Evolutionary conservation across 306 rosid genomes (phyloP), one percentile per base, ranked within the genome.

Genomic region (Alnus glutinosa): DNA sequence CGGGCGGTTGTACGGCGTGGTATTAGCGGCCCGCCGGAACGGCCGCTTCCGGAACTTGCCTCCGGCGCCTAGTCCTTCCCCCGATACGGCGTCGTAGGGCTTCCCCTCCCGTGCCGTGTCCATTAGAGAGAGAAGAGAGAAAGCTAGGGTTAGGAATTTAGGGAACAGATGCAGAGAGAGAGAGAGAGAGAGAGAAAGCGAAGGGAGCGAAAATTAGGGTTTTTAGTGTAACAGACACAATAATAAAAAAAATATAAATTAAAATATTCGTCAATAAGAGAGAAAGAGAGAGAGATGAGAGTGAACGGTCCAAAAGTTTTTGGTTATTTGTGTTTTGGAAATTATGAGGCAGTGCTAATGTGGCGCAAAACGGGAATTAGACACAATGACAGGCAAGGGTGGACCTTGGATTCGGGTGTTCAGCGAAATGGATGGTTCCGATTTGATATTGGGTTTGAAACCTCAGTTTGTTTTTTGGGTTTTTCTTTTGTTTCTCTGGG

Each of bases 1-100:
- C 1, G 97, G 97, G 0, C 99, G 96, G 77, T 93, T 98, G 44
- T 95, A 95, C 66, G 99, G 99, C 84, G 94, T 94, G 80, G 91
- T 48, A 49, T 86, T 93, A 6, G 78, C 70, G 72, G 72, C 55
- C 83, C 85, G 82, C 12, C 96, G 82, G 18, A 83, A 79, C 32
- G 94, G 94, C 48, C 86, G 82, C 85, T 89, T 89, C 54, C 90
- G 92, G 37, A 95, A 91, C 89, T 95, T 95, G 28, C 99, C 99
- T 51, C 99, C 98, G 6, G 89, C 72, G 15, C 93, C 93, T 44
- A 78, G 79, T 19, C 89, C 87, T 7, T 72, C 85, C 32, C 76
- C 89, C 83, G 72, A 42, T 3, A 42, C 72, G 51, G 50, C 72
- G 72, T 79, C 91, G 83, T 84, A 92, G 11, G 83, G 81, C 46